Percentiles rank a stretch among this genome's conserved stretches.
Conservation (phyloP, 2,329 filamentous ascomycete species). For the Colletotrichum noveboracense region DNA sequence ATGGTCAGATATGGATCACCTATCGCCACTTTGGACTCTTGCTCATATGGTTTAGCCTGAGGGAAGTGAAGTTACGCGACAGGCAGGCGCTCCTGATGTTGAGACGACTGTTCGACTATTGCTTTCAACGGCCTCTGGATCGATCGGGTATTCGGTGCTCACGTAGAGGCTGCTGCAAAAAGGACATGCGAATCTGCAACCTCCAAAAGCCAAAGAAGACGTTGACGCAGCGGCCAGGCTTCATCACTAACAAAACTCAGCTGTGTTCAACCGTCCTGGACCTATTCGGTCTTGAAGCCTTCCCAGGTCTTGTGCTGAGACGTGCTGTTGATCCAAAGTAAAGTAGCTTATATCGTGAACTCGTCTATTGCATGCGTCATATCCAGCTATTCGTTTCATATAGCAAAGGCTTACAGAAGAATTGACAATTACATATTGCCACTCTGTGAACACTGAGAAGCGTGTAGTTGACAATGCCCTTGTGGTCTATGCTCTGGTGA, state of each 20-base stretch:
- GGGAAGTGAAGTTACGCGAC: neutral
- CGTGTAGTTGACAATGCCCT: neutral
- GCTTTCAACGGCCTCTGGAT: neutral
- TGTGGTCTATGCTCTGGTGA: fast-evolving
- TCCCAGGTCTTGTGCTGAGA: neutral
- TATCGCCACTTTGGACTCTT: neutral
- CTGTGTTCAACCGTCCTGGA: neutral
- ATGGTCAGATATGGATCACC: neutral
- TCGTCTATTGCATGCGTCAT: fast-evolving
- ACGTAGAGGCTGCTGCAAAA: neutral
- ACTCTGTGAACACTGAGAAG: neutral
- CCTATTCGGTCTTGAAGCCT: neutral
- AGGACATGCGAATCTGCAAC: neutral
- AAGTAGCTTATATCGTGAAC: neutral
- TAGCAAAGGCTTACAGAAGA: neutral
- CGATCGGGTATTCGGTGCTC: neutral
- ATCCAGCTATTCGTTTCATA: no score
- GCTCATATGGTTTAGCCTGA: neutral
- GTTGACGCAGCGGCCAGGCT: neutral
- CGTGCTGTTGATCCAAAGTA: neutral
- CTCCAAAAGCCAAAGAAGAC: neutral
- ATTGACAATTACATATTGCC: neutral
- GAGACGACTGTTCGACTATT: neutral
- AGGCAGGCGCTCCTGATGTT: neutral
- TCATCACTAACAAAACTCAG: fast-evolving